Percentiles rank a stretch among this genome's conserved stretches.
Conservation (phyloP, 1,284 basidiomycete species). For the Sutorius eximius region DNA sequence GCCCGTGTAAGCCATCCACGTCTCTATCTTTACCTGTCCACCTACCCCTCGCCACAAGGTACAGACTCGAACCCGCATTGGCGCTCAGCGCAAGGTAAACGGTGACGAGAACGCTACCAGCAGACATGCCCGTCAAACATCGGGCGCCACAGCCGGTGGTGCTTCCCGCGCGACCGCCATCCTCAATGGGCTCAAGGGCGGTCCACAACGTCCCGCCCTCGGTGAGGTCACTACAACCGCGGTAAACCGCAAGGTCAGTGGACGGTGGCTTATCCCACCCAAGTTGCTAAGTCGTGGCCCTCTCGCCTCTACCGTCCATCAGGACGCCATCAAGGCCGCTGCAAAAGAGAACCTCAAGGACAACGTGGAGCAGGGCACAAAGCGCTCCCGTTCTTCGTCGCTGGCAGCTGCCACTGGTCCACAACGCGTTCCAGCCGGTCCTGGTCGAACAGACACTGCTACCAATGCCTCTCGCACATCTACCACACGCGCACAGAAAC, state of each 20-base stretch:
- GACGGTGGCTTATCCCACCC: constrained; percentile 3
- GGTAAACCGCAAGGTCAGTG: constrained; percentile 70
- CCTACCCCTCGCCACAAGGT: constrained; percentile 22
- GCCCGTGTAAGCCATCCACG: constrained; percentile 45
- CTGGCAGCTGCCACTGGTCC: constrained; percentile 55
- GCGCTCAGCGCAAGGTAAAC: constrained; percentile 58
- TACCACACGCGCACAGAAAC: constrained; percentile 34
- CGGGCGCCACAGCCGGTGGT: constrained; percentile 44
- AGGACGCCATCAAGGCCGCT: constrained; percentile 32
- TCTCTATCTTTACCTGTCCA: constrained; percentile 6
- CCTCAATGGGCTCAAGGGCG: constrained; percentile 48
- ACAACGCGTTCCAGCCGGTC: constrained; percentile 67
- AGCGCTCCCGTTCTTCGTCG: constrained; percentile 62
- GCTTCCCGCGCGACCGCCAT: constrained; percentile 52
- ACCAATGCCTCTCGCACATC: constrained; percentile 41
- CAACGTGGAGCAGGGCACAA: constrained; percentile 53
- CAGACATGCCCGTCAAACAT: constrained; percentile 60
- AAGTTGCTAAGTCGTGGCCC: constrained; percentile 17
- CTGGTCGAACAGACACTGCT: constrained; percentile 47
- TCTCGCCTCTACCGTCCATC: not conserved
- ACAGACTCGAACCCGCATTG: constrained; percentile 40
- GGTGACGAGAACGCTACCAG: constrained; percentile 72
- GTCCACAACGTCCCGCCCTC: constrained; percentile 57
- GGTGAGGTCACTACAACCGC: constrained; percentile 70
- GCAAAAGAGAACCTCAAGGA: constrained; percentile 48